Conservation (phyloP, 2,329 filamentous ascomycete species). For the Fusarium aywerte region DNA sequence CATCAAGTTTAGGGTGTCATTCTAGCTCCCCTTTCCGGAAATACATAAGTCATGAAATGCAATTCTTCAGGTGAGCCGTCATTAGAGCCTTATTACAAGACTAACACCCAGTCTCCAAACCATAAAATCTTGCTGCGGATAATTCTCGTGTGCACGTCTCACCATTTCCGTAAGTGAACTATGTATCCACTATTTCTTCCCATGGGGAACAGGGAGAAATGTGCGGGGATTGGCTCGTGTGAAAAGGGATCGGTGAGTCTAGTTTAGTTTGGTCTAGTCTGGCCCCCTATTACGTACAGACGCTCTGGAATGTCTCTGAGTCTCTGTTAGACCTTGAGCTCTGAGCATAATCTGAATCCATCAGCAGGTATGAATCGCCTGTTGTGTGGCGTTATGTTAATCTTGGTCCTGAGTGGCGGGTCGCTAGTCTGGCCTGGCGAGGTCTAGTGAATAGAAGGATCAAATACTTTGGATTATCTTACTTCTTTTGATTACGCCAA, state of each 20-base stretch:
- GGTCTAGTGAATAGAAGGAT: background rate
- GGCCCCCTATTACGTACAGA: conserved; percentile 17
- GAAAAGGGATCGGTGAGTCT: background rate
- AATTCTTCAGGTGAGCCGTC: conserved; percentile 32
- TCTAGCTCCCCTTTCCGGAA: conserved; percentile 17
- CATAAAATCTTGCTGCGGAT: background rate
- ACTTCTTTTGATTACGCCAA: background rate
- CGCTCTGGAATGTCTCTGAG: conserved; percentile 1
- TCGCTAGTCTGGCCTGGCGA: background rate
- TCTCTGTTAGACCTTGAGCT: conserved; percentile 7
- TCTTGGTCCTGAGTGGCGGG: background rate
- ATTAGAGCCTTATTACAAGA: conserved; percentile 18
- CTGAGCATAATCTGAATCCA: background rate
- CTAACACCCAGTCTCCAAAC: conserved; percentile 1
- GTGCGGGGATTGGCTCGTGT: conserved; percentile 31
- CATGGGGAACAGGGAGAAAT: conserved; percentile 28
- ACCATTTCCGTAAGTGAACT: background rate
- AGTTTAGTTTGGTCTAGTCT: conserved; percentile 1
- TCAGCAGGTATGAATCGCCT: background rate
- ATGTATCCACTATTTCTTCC: conserved; percentile 11
- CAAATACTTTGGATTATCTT: background rate
- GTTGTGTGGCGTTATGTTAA: background rate
- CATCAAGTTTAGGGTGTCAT: background rate
- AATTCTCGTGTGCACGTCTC: conserved; percentile 18
- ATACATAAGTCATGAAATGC: conserved; percentile 3